Base-by-base conservation (phyloP, 202 grass and related monocot species). In the Bolboschoenoplectus hybrid region DNA sequence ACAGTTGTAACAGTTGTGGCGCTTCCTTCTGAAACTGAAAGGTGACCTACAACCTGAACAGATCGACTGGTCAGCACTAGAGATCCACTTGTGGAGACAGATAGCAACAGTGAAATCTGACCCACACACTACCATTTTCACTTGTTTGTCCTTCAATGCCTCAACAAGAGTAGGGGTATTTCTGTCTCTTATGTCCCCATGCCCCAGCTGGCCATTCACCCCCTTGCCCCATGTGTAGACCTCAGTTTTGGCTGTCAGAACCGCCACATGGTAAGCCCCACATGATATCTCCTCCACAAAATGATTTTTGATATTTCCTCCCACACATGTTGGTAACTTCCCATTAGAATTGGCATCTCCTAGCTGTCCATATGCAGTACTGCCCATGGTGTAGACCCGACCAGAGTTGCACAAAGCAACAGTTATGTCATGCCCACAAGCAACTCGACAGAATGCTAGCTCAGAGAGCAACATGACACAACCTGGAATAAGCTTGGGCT, bases 161-260 rank as follows among this genome's bases (percentile, higher is more conserved):
- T 90, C 88, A 58, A 96, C 88, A 81, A 87, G 77, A 46, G 91
- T 93, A 60, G 84, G 91, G 58, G 82, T 82, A 71, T 85, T 86
- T 74, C 86, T 81, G 84, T 93, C 86, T 32, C 79, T 78, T 90
- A 52, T 85, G 7, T 93, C 89, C 9, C 88, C 88, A 55, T 91
- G 93, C 16, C 91, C 93, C 87, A 96, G 83, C 49, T 89, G 81
- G 14, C 93, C 89, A 72, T 96, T 96, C 36, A 86, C 88, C 58
- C 93, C 93, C 64, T 85, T 91, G 44, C 93, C 91, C 93, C 91
- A 96, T 26, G 93, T 96, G 85, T 91, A 96, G 56, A 93, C 89
- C 83, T 93, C 88, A 43, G 86, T 66, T 90, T 85, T 91, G 72
- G 93, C 85, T 69, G 91, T 96, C 72, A 96, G 84, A 51, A 86